Evolutionary conservation across 148 eudicot species (phyloP).

Genomic region (Cornus controversa): DNA sequence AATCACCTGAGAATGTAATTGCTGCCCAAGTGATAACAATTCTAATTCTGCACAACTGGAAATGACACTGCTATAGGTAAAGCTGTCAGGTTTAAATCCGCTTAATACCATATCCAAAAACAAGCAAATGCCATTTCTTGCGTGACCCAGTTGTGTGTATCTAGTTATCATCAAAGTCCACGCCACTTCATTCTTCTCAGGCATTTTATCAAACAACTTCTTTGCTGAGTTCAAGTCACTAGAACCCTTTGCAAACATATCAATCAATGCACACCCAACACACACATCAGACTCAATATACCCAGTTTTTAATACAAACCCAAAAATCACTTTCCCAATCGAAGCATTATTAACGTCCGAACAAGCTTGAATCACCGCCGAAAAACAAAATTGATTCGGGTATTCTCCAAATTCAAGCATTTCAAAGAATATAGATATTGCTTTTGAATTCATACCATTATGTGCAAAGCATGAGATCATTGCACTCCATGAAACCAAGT

Average conservation of each 20-base stretch:
- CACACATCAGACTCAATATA: slow-evolving; percentile 44
- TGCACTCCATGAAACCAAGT: slow-evolving; percentile 64
- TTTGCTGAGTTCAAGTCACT: slow-evolving; percentile 45
- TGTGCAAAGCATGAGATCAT: slow-evolving; percentile 58
- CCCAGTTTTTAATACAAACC: slow-evolving; percentile 49
- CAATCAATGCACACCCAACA: slow-evolving; percentile 67
- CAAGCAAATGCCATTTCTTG: slow-evolving; percentile 37
- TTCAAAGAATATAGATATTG: slow-evolving; percentile 39
- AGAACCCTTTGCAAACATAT: slow-evolving; percentile 51
- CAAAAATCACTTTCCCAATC: slow-evolving; percentile 43
- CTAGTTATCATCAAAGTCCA: slow-evolving; percentile 75
- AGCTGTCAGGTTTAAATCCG: slow-evolving; percentile 48
- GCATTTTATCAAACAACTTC: slow-evolving; percentile 67
- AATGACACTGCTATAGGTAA: slow-evolving; percentile 47
- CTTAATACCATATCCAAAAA: slow-evolving; percentile 48
- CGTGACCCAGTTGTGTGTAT: slow-evolving; percentile 41
- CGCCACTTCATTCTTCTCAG: slow-evolving; percentile 45
- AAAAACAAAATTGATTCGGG: slow-evolving; percentile 56
- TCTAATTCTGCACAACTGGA: slow-evolving; percentile 53
- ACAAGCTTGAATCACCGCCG: slow-evolving; percentile 52
- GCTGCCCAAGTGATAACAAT: slow-evolving; percentile 37
- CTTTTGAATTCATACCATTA: slow-evolving; percentile 34
- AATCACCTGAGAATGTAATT: slow-evolving; percentile 49
- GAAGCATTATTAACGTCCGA: slow-evolving; percentile 24
- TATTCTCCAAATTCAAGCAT: slow-evolving; percentile 46